Base-by-base conservation (phyloP, 495 filamentous ascomycete genomes). In the Aspergillus heteromorphus region DNA sequence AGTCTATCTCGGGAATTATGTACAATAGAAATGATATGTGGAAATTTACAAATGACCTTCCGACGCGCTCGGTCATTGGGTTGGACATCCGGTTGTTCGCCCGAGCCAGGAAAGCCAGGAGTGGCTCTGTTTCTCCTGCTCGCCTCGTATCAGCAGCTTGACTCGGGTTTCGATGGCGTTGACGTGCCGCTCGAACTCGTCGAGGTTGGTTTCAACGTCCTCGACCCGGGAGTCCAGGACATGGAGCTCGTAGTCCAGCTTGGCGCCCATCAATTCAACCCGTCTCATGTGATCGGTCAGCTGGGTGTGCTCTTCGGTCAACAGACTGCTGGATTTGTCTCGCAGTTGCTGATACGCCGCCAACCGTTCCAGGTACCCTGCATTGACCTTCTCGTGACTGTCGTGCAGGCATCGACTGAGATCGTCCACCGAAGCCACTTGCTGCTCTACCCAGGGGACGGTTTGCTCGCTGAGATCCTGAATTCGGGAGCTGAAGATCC, bases 201-300 rank as follows among this genome's bases (percentile, higher is more conserved):
- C 73, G 9, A 96, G 79, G 0, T 88, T 88, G 47, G 89, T 84
- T 61, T 96, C 92, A 31, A 96, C 87, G 61, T 98, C 93, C 55
- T 87, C 82, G 29, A 97, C 87, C 62, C 89, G 91, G 17, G 85
- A 86, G 45, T 87, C 79, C 19, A 98, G 74, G 19, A 83, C 87
- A 48, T 83, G 81, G 31, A 97, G 82, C 72, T 98, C 95, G 67
- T 98, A 98, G 62, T 98, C 92, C 55, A 98, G 76, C 76, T 92
- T 93, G 18, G 89, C 89, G 6, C 85, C 84, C 40, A 96, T 74
- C 18, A 85, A 75, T 65, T 96, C 95, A 17, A 97, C 80, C 55
- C 91, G 88, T 65, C 86, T 88, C 51, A 95, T 78, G 25, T 77
- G 79, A 54, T 96, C 93, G 23, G 77, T 83, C 47, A 95, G 71